A percentile compares a stretch with the other conserved stretches of the same genome.
phyloP scores from a whole-genome alignment of 371 early-diverging fungal species.

The Mucor saturninus region DNA sequence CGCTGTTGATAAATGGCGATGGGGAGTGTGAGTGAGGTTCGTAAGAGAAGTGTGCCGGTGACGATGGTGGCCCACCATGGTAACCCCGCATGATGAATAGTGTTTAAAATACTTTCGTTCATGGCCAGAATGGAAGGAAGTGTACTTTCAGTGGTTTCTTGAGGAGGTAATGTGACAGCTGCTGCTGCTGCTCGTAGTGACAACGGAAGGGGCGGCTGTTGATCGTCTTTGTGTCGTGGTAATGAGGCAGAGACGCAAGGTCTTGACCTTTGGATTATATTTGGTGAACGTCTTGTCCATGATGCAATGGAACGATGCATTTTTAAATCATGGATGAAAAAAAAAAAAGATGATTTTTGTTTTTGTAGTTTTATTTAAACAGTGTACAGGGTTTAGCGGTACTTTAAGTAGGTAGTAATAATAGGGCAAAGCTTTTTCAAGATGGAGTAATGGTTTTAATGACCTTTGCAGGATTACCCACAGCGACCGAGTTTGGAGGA shows the following conservation, averaged over 20 bases:
- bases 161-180: neutral
- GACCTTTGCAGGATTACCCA: conserved; percentile 84
- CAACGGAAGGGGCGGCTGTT: neutral
- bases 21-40: conserved; percentile 71
- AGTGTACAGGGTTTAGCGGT: neutral
- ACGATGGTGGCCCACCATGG: conserved; percentile 81
- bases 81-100: conserved; percentile 50
- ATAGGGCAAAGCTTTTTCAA: neutral
- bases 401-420: neutral
- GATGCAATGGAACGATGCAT: conserved; percentile 5
- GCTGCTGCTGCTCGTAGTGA: neutral
- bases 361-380: too few species aligned
- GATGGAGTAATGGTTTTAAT: conserved; percentile 33
- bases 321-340: neutral
- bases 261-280: conserved; percentile 1
- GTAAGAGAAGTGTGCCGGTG: conserved; percentile 60
- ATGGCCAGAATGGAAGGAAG: conserved; percentile 44
- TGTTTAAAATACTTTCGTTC: conserved; percentile 50
- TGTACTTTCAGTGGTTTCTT: conserved; percentile 3
- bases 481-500: conserved; percentile 72
- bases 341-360: neutral
- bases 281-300: neutral
- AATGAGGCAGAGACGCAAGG: neutral
- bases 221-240: neutral
- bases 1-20: conserved; percentile 77